Base-by-base conservation (phyloP, 2,329 filamentous ascomycete genomes). In the Fusarium longipes region DNA sequence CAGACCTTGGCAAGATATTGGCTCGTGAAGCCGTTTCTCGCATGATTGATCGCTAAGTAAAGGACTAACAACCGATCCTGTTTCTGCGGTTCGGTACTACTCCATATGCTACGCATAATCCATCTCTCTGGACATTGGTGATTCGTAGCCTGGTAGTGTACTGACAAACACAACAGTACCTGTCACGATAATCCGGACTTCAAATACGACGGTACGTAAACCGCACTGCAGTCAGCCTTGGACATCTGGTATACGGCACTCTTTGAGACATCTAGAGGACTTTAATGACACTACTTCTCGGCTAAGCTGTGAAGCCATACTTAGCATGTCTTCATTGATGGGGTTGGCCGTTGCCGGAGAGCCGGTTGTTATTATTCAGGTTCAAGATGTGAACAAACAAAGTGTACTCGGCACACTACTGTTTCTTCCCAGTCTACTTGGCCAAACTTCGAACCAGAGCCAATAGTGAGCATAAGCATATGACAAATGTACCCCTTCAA, bases 251-350 rank as follows among this genome's bases (percentile, higher is more conserved):
- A 64, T 49, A 62, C 45, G 25, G 20, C 47, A 33, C 27, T n/a
- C n/a, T 62, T 32, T 39, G 45, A 61, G 65, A 55, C 65, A 62
- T 44, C 6, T 20, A 38, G 47, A 18, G 43, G 35, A 44, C 36
- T 29, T 33, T 24, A 11, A 39, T 22, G 35, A 47, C 54, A 45
- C 39, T 48, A n/a, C 50, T 30, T 48, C 43, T 65, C 62, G 42
- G 47, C 45, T 70, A 70, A 38, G 33, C 22, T 48, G 59, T 63
- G 59, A 67, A 51, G 59, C 63, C 17, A n/a, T 42, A 10, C 25
- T 24, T 22, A 27, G 30, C 12, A 24, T 51, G 14, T 22, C 44
- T 47, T 56, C 30, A 39, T 33, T 42, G 42, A 43, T 29, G 25
- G 38, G 24, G 33, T 51, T 44, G 33, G 36, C 30, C 44, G 51